These are phyloP conservation scores for Entophlyctis luteolus DNA, from an alignment of 192 early-diverging fungal species.

Conservation along the genomic window DNA sequence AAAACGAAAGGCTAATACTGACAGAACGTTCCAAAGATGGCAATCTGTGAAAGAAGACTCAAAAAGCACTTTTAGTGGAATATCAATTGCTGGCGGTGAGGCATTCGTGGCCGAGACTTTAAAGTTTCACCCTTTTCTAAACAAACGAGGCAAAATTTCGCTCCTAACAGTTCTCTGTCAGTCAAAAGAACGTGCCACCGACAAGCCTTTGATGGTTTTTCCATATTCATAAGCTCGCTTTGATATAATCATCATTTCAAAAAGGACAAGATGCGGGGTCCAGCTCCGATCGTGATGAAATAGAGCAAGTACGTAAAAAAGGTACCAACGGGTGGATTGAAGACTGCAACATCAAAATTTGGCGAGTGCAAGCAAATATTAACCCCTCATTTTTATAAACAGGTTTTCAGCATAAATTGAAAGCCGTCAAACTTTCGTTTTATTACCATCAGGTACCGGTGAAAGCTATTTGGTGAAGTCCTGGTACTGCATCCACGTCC, in stretches of 20 bases:
- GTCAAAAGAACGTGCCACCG: too few relatives aligned
- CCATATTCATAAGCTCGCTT: too few relatives aligned
- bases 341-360: not conserved
- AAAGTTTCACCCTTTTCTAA: slow-evolving; percentile 48
- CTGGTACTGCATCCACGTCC: not conserved
- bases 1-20: too few relatives aligned
- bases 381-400: not conserved
- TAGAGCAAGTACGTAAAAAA: slow-evolving; percentile 9
- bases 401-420: not conserved
- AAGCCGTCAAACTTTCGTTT: not conserved
- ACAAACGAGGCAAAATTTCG: too few relatives aligned
- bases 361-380: not conserved
- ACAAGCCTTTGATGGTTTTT: slow-evolving; percentile 53
- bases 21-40: too few relatives aligned
- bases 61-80: too few relatives aligned
- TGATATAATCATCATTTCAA: not conserved
- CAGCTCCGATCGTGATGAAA: slow-evolving; percentile 17
- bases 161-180: too few relatives aligned
- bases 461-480: not conserved
- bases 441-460: not conserved
- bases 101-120: too few relatives aligned
- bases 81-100: too few relatives aligned
- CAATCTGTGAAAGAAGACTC: too few relatives aligned
- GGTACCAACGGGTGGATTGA: not conserved
- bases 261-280: slow-evolving; percentile 53